A percentile compares a stretch with the other conserved stretches of the same genome.
These are phyloP conservation scores for Macrocystidia cucumis DNA, from an alignment of 1,284 basidiomycete genomes.

Conservation along the genomic window DNA sequence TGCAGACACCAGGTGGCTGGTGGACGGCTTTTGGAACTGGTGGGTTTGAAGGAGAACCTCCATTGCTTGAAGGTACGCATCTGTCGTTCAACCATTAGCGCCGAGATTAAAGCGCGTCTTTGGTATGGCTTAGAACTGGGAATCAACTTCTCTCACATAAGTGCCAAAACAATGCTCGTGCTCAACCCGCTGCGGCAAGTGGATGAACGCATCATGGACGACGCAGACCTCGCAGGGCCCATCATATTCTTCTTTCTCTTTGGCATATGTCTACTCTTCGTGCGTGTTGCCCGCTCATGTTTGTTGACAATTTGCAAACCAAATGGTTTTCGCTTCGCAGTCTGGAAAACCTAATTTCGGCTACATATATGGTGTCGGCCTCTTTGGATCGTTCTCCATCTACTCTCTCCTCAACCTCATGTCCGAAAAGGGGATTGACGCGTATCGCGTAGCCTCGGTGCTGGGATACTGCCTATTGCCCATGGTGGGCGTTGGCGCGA, in stretches of 20 bases:
- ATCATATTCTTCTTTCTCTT: slow-evolving; percentile 94
- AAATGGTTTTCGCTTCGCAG: slow-evolving; percentile 45
- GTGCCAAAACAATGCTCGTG: slow-evolving; percentile 90
- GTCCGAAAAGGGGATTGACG: slow-evolving; percentile 94
- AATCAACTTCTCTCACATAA: slow-evolving; percentile 95
- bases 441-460: slow-evolving; percentile 93
- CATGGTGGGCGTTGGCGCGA: slow-evolving; percentile 91
- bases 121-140: slow-evolving; percentile 71
- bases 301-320: slow-evolving; percentile 5
- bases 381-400: slow-evolving; percentile 91
- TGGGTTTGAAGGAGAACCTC: slow-evolving; percentile 92
- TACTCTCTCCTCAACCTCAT: slow-evolving; percentile 97
- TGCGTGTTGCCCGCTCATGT: slow-evolving; percentile 35
- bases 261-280: slow-evolving; percentile 84
- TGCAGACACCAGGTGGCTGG: slow-evolving; percentile 71
- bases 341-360: slow-evolving; percentile 98
- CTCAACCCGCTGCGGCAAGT: slow-evolving; percentile 87
- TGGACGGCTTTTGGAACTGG: slow-evolving; percentile 95
- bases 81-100: not conserved
- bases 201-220: slow-evolving; percentile 98
- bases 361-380: slow-evolving; percentile 97
- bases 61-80: slow-evolving; percentile 77
- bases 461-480: slow-evolving; percentile 96
- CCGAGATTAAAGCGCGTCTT: not conserved
- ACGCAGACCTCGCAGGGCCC: slow-evolving; percentile 96